A percentile compares a stretch with the other conserved stretches of the same genome.
Conservation (phyloP, 345 rosid genomes). For the Boechera retrofracta region DNA sequence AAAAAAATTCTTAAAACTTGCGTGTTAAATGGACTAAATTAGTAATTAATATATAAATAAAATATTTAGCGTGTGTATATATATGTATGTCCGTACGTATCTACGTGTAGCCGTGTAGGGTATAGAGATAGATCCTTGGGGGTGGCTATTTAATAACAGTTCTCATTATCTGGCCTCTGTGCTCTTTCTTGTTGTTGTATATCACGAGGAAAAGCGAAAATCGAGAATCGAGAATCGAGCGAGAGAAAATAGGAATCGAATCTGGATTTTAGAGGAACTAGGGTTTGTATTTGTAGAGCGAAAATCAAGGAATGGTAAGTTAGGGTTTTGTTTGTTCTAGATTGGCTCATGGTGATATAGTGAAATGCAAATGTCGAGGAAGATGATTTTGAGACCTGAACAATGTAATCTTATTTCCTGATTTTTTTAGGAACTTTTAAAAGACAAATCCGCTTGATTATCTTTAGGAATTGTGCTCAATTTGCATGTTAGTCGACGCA, state of each 20-base stretch:
- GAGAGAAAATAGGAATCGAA: slow-evolving; percentile 2
- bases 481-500: not conserved
- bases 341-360: slow-evolving; percentile 35
- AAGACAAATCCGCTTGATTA: slow-evolving; percentile 1
- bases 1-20: not conserved
- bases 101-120: slow-evolving; percentile 21
- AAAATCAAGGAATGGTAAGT: slow-evolving; percentile 44
- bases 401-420: slow-evolving; percentile 41
- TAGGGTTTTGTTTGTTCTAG: slow-evolving; percentile 23
- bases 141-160: slow-evolving; percentile 30
- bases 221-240: not conserved
- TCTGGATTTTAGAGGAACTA: slow-evolving; percentile 33
- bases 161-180: slow-evolving; percentile 3
- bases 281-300: slow-evolving; percentile 33
- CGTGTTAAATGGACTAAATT: slow-evolving; percentile 14
- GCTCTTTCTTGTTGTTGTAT: not conserved
- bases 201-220: not conserved
- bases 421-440: slow-evolving; percentile 25
- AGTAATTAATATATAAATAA: not conserved
- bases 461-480: not conserved
- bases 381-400: slow-evolving; percentile 48
- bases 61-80: not conserved
- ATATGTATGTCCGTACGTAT: slow-evolving; percentile 39
- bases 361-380: slow-evolving; percentile 43
- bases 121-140: slow-evolving; percentile 33